Percentiles rank a stretch among this genome's conserved stretches.
phyloP scores from a whole-genome alignment of 2,329 filamentous ascomycete species.

The Magnaporthales sp. region DNA sequence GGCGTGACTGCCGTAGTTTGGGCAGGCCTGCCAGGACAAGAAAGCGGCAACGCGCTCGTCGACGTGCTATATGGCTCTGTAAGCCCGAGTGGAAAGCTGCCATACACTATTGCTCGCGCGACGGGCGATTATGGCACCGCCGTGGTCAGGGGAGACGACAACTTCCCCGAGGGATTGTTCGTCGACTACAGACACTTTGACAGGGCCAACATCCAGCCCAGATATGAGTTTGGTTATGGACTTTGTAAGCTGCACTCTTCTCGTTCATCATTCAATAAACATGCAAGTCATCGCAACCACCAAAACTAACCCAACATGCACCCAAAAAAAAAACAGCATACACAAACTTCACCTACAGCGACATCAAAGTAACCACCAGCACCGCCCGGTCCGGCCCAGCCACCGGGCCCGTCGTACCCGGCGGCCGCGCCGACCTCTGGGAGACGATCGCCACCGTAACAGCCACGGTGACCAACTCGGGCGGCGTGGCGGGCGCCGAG shows the following conservation, averaged over 20 bases:
- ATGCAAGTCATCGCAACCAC: neutral
- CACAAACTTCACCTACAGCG: constrained; percentile 55
- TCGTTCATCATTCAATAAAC: neutral
- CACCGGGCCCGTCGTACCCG: constrained; percentile 27
- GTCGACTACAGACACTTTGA: constrained; percentile 60
- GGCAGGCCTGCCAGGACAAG: constrained; percentile 66
- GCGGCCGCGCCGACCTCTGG: constrained; percentile 37
- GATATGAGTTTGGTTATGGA: constrained; percentile 58
- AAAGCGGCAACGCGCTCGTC: constrained; percentile 66
- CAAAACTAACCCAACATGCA: neutral
- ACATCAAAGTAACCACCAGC: constrained; percentile 33
- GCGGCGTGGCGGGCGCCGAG: constrained; percentile 51
- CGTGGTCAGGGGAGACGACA: constrained; percentile 31
- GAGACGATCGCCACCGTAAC: constrained; percentile 40
- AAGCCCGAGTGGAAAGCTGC: constrained; percentile 35
- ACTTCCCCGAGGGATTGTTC: constrained; percentile 50
- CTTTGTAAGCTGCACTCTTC: constrained; percentile 31
- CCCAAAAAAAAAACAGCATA: constrained; percentile 39
- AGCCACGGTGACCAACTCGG: constrained; percentile 57
- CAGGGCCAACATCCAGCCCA: constrained; percentile 43
- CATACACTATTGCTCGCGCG: constrained; percentile 42
- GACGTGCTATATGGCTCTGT: constrained; percentile 61
- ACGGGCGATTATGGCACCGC: constrained; percentile 34
- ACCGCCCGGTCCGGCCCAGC: constrained; percentile 29
- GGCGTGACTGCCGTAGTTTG: constrained; percentile 70